Evolutionary conservation across 768 basidiomycete genomes (phyloP).

Genomic region (Suillus hirtellus): DNA sequence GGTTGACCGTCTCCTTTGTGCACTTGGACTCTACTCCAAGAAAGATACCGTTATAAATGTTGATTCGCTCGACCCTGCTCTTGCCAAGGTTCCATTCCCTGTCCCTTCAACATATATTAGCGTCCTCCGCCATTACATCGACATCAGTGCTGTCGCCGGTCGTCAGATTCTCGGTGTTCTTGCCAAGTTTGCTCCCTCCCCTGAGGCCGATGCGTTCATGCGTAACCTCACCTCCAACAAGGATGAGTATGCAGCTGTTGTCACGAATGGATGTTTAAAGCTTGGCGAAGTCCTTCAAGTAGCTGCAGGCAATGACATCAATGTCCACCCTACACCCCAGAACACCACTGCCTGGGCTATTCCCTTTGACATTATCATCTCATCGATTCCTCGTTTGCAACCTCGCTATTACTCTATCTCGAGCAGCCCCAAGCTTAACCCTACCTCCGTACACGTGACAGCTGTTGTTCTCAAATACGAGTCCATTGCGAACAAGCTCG

Average conservation of each 20-base stretch:
- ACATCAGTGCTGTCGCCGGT: constrained; percentile 92
- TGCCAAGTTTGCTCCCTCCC: constrained; percentile 84
- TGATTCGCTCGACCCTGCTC: constrained; percentile 95
- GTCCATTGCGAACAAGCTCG: constrained; percentile 53
- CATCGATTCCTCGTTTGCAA: constrained; percentile 89
- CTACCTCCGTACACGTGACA: constrained; percentile 91
- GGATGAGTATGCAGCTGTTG: constrained; percentile 77
- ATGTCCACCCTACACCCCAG: constrained; percentile 53
- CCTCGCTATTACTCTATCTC: constrained; percentile 99
- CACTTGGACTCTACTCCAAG: constrained; percentile 82
- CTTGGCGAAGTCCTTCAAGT: constrained; percentile 92
- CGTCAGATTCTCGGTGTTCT: constrained; percentile 89
- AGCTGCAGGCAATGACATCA: constrained; percentile 78
- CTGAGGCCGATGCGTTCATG: constrained; percentile 72
- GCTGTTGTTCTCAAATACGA: constrained; percentile 95
- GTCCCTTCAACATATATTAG: constrained; percentile 93
- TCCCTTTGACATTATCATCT: constrained; percentile 96
- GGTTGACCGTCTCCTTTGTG: constrained; percentile 83
- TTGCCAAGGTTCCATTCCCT: constrained; percentile 99
- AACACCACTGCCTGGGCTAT: constrained; percentile 88
- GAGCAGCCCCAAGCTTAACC: constrained; percentile 89
- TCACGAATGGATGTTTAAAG: constrained; percentile 83
- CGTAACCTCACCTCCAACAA: constrained; percentile 82
- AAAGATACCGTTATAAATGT: constrained; percentile 85
- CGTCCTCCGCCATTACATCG: constrained; percentile 95